phyloP scores from a whole-genome alignment of 441 rosid species.

The Manihot esculenta region DNA sequence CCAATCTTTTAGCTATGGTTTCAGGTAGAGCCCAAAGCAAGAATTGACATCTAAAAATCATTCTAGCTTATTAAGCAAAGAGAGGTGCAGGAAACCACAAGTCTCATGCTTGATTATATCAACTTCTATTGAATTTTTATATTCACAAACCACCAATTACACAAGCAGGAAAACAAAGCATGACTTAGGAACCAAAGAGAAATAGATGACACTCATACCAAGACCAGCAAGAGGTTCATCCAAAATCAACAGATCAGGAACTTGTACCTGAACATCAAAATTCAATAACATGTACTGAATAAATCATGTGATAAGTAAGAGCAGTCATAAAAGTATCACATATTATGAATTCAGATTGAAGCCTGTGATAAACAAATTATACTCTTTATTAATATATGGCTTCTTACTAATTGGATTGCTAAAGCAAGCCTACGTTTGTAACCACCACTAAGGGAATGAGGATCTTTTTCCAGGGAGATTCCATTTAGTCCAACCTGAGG shows the following conservation, averaged over 20 bases:
- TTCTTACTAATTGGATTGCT: constrained; percentile 82
- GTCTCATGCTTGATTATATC: constrained; percentile 1
- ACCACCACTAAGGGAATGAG: constrained; percentile 89
- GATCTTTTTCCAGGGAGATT: constrained; percentile 79
- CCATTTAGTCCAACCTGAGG: constrained; percentile 80
- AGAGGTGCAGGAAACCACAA: constrained; percentile 7
- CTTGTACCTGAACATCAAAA: constrained; percentile 59
- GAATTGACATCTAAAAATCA: neutral
- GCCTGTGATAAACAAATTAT: neutral
- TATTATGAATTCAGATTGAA: neutral
- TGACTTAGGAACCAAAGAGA: too few relatives aligned
- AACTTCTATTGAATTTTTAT: neutral
- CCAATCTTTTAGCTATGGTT: neutral
- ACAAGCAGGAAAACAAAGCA: constrained; percentile 5
- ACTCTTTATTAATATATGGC: constrained; percentile 6
- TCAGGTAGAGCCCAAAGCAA: neutral
- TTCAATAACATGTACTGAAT: constrained; percentile 11
- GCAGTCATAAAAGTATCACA: neutral
- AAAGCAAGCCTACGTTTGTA: constrained; percentile 92
- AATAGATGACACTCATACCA: constrained; percentile 51
- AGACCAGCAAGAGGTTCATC: constrained; percentile 99
- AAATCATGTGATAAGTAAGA: neutral
- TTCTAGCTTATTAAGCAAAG: neutral
- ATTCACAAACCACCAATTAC: neutral
- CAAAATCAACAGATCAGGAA: constrained; percentile 76